These are phyloP conservation scores for Medicago arabica DNA, from an alignment of 306 rosid genomes.

Conservation along the genomic window DNA sequence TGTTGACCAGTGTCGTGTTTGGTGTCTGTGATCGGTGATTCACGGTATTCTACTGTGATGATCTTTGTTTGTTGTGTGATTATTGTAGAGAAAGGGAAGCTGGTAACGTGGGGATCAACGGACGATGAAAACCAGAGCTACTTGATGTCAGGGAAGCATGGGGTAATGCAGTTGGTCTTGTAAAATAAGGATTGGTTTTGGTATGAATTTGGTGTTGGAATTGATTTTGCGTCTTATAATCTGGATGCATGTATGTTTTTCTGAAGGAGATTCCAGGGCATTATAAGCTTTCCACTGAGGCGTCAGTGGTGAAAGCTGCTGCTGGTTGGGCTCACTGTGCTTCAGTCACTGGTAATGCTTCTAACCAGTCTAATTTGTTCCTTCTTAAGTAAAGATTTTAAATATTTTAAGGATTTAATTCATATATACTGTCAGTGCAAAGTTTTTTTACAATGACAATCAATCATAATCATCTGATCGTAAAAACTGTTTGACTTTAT, in stretches of 20 bases:
- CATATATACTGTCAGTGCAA: neutral
- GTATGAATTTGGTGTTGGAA: slow-evolving; percentile 42
- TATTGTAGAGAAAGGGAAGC: slow-evolving; percentile 69
- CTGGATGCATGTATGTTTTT: slow-evolving; percentile 43
- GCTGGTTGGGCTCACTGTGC: slow-evolving; percentile 97
- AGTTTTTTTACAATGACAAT: neutral
- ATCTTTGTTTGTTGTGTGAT: slow-evolving; percentile 29
- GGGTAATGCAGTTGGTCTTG: slow-evolving; percentile 65
- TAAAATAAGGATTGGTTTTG: slow-evolving; percentile 31
- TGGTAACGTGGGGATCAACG: slow-evolving; percentile 83
- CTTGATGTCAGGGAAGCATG: slow-evolving; percentile 75
- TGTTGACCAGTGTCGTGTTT: no score
- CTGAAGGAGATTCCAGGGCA: slow-evolving; percentile 83
- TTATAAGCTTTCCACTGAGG: slow-evolving; percentile 70
- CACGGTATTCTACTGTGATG: neutral
- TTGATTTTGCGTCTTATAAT: slow-evolving; percentile 55
- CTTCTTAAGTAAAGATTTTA: neutral
- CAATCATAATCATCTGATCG: no score
- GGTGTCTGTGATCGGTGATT: no score
- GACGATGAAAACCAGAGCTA: slow-evolving; percentile 80
- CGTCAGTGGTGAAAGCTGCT: slow-evolving; percentile 71
- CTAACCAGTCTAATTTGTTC: neutral
- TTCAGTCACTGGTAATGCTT: slow-evolving; percentile 64
- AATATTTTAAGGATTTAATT: neutral
- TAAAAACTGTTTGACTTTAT: no score